Evolutionary conservation across 495 filamentous ascomycete genomes (phyloP), one percentile per base, ranked within the genome.

Genomic region (Apiosordaria backusii): DNA sequence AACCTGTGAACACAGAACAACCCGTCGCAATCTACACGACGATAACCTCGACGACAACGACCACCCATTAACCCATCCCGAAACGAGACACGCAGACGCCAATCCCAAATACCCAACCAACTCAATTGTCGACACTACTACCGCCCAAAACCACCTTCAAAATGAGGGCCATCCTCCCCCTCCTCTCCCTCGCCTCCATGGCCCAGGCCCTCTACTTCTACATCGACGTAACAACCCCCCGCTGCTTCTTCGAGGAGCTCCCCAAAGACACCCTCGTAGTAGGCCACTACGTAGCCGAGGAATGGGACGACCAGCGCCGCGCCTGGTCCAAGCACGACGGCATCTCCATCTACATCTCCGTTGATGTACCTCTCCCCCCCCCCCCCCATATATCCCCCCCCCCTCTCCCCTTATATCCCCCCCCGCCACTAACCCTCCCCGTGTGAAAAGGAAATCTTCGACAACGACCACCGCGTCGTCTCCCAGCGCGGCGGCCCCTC

Each of bases 171-270:
- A 70, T 83, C 71, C 77, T 85, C 67, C 77, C 81, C 23, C 75
- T 86, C 60, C 79, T 84, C 27, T 78, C 79, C 45, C 75, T 86
- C 69, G 73, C 77, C 75, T 68, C 80, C 57, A 72, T 81, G 66
- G 85, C 88, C 58, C 88, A 92, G 68, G 92, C 92, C 50, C 87
- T 99, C 64, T 93, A 97, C 86, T 97, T 99, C 86, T 97, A 91
- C 83, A 88, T 98, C 77, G 93, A 98, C 73, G 90, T 89, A 69
- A 84, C 86, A 18, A 81, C 83, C 69, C 85, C 88, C 68, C 92
- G 91, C 76, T 99, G 95, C 80, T 98, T 99, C 88, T 97, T 90
- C 80, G 95, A 99, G 83, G 96, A 98, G 79, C 86, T 99, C 57
- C 81, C 93, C 59, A 97, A 98, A 81, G 96, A 97, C 80, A 99